A percentile compares a stretch with the other conserved stretches of the same genome.
phyloP scores from a whole-genome alignment of 805 yeast species.

The Metschnikowia colocasiae region DNA sequence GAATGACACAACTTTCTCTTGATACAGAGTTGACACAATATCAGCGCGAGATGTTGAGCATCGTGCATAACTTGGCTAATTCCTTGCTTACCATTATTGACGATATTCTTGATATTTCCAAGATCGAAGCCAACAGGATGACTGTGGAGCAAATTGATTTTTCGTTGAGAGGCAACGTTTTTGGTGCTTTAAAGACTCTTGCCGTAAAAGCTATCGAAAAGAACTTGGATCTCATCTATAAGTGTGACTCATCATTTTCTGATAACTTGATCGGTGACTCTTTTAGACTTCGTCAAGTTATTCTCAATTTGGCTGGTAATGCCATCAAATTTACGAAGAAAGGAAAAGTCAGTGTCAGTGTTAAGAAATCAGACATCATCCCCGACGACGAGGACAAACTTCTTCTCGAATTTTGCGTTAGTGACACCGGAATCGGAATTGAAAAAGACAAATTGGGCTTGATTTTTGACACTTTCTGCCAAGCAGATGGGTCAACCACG shows the following conservation, averaged over 20 bases:
- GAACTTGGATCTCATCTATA: constrained; percentile 73
- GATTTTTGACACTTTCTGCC: constrained; percentile 86
- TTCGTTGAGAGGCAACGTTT: constrained; percentile 79
- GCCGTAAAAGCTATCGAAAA: constrained; percentile 89
- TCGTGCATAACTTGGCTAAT: constrained; percentile 84
- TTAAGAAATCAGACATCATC: constrained; percentile 46
- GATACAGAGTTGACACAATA: constrained; percentile 89
- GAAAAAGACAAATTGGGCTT: constrained; percentile 79
- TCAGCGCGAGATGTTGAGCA: constrained; percentile 86
- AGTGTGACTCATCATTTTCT: constrained; percentile 83
- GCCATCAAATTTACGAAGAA: constrained; percentile 83
- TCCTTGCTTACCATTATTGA: constrained; percentile 83
- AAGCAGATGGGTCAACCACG: constrained; percentile 91
- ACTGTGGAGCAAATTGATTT: constrained; percentile 87
- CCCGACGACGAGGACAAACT: constrained; percentile 42
- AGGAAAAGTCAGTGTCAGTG: constrained; percentile 77
- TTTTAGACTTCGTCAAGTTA: constrained; percentile 82
- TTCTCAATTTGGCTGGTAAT: constrained; percentile 81
- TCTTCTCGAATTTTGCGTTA: constrained; percentile 74
- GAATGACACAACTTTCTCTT: constrained; percentile 85
- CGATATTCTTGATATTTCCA: constrained; percentile 86
- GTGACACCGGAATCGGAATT: constrained; percentile 90
- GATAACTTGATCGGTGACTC: constrained; percentile 86
- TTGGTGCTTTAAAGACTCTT: constrained; percentile 83
- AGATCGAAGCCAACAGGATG: constrained; percentile 92